These are phyloP conservation scores for Plantago lanceolata DNA, from an alignment of 305 asterid genomes.

Conservation along the genomic window DNA sequence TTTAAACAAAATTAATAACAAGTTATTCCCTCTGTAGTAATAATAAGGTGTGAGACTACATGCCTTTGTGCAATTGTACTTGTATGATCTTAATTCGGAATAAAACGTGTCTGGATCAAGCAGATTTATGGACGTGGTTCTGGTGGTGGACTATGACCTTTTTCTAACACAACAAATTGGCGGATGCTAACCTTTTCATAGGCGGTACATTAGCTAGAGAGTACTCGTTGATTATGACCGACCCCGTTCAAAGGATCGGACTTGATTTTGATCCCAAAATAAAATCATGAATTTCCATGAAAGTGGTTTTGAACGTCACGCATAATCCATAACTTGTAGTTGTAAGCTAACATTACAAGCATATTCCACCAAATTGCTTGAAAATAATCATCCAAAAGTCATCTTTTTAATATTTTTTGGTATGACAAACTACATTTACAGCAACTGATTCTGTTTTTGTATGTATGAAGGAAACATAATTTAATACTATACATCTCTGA, in stretches of 20 bases:
- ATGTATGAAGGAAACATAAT: background rate
- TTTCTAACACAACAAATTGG: too few relatives aligned
- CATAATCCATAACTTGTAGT: conserved; percentile 4
- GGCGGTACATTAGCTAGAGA: too few relatives aligned
- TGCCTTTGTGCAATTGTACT: too few relatives aligned
- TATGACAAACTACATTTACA: background rate
- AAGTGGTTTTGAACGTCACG: conserved; percentile 7
- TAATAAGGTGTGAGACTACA: too few relatives aligned
- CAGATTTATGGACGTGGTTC: too few relatives aligned
- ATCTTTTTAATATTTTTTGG: background rate
- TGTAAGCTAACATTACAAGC: conserved; percentile 1
- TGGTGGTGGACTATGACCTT: too few relatives aligned
- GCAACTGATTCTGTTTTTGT: background rate
- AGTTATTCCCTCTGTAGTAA: too few relatives aligned
- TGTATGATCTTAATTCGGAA: too few relatives aligned
- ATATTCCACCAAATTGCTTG: conserved; percentile 1
- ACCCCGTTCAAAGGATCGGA: too few relatives aligned
- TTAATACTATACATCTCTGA: background rate
- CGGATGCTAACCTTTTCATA: too few relatives aligned
- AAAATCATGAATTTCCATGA: background rate
- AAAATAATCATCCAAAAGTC: background rate
- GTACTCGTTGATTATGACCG: too few relatives aligned
- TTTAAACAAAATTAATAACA: background rate
- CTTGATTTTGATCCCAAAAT: background rate
- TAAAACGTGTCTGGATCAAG: too few relatives aligned